Conservation (phyloP, 106 monocot species). For the Dactylorhiza incarnata region DNA sequence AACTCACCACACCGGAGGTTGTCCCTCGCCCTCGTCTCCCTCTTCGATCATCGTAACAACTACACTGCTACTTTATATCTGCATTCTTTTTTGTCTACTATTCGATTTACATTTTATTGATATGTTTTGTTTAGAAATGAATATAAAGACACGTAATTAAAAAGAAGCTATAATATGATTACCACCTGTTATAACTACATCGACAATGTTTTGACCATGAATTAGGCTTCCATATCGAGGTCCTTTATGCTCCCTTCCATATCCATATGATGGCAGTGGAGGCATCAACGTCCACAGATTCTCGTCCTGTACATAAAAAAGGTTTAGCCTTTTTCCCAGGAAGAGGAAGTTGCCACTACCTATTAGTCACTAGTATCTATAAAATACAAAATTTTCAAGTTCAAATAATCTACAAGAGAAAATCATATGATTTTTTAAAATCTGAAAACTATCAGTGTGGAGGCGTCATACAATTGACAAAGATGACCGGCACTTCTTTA, state of each 20-base stretch:
- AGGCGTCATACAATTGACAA: background rate
- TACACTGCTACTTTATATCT: no score
- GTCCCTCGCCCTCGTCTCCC: no score
- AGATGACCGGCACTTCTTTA: background rate
- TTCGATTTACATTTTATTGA: background rate
- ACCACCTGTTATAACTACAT: conserved; percentile 74
- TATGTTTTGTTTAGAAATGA: background rate
- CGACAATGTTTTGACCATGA: conserved; percentile 62
- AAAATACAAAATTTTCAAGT: background rate
- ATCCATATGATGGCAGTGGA: conserved; percentile 73
- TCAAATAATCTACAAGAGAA: conserved; percentile 4
- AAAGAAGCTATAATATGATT: background rate
- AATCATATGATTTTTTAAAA: background rate
- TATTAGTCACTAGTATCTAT: background rate
- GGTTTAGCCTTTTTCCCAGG: background rate
- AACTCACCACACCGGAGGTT: no score
- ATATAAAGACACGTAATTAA: background rate
- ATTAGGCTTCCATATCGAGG: conserved; percentile 75
- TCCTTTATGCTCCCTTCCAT: conserved; percentile 60
- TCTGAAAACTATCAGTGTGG: background rate
- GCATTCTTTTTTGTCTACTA: background rate
- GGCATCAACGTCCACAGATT: conserved; percentile 65
- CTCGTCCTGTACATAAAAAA: conserved; percentile 39
- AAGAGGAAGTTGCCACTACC: background rate
- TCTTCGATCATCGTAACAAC: no score